Evolutionary conservation across 441 rosid species (phyloP), one percentile per base, ranked within the genome.

Genomic region (Biscutella laevigata): DNA sequence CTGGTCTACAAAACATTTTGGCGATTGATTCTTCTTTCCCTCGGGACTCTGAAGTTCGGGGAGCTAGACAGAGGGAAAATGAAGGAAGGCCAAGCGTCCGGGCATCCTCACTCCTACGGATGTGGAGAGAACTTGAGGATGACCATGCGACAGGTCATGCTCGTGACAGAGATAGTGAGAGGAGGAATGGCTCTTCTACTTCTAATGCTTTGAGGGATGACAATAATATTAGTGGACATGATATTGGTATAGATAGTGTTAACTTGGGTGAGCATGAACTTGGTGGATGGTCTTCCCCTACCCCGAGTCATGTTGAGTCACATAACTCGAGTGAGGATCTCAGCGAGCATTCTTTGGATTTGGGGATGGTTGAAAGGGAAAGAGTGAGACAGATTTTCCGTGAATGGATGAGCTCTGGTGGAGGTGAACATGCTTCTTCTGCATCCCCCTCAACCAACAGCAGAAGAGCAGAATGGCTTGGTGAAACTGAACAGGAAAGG

Each of bases 81-180:
- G 84, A 72, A 14, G 86, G 77, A 43, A 77, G 84, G 49, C 26
- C 61, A 20, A 74, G 77, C 72, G 76, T 79, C 72, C 81, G 75
- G 71, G 79, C 98, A 28, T 79, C 98, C 46, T 72, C 94, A 8
- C 72, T 82, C 53, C 66, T 81, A 70, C 87, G 80, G 72, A 91
- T 76, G 86, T 77, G 94, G 95, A 77, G 86, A 71, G 98, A 85
- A 63, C 75, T 83, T 22, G 96, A 83, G 82, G 94, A 85, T 75
- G 90, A 83, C 36, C 88, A 83, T 35, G 81, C 72, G 68, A 77
- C 75, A 76, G 74, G 77, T 63, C 82, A 42, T 52, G 38, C 62
- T 39, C 86, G 70, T 28, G 82, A 75, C 33, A 72, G 88, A 60
- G 71, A 50, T 36, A 45, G 73, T 53, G 77, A 81, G 37, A 49